Evolutionary conservation across 2,329 filamentous ascomycete genomes (phyloP), one percentile per base, ranked within the genome.

Genomic region (Colletotrichum sp.): DNA sequence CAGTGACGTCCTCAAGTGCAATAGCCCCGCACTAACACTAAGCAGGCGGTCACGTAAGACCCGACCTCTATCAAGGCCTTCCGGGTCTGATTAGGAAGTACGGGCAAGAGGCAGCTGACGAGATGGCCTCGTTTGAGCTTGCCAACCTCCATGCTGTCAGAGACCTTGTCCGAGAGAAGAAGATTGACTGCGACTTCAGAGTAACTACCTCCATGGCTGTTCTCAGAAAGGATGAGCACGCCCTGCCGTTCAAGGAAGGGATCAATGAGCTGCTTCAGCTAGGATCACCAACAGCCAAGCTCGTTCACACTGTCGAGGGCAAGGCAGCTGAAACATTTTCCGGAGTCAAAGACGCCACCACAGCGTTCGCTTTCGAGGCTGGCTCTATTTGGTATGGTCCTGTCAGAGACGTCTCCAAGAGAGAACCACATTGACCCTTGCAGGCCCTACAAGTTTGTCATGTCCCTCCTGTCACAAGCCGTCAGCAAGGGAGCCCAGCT

Each of bases 381-480:
- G 76, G 74, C n/a, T 85, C 87, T 65, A 78, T 89, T 48, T 90
- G 88, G 88, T 76, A 76, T 18, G 36, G 44, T 28, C 36, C 18
- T 6, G 16, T 52, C n/a, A 22, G 18, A 13, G 22, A 34, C 44
- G 24, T 22, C 44, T 8, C 13, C 5, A 22, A 18, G 15, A n/a
- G 8, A 15, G 16, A 32, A 15, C 28, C n/a, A 55, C 9, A 6
- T 34, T 76, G 28, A 76, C 44, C 30, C 30, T 15, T 7, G 26
- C 16, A 76, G 71, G 74, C 90, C 90, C 2, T 92, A 92, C 81
- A 92, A 92, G 78, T 84, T 92, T n/a, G 87, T 92, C 6, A 83
- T 88, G 1, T 86, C 86, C 55, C 85, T 91, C 1, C 81, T 92
- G 2, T 83, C 87, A 60, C 81, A 85, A 48, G 84, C 89, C 0